Conservation (phyloP, 257 asterid genomes). For the Ilex asprella region DNA sequence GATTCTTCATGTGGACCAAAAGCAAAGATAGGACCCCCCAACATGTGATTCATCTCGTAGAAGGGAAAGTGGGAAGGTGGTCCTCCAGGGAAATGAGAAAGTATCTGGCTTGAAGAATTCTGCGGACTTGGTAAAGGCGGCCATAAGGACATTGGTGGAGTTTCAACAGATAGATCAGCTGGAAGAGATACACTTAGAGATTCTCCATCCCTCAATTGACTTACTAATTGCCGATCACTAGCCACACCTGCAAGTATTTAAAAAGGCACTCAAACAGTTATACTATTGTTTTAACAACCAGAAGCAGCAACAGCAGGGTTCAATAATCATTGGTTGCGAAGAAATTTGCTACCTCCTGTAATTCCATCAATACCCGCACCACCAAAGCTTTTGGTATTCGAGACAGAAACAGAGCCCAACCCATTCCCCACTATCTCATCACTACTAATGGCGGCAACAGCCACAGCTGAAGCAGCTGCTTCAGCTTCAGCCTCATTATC, state of each 20-base stretch:
- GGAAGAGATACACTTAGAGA: conserved; percentile 84
- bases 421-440: conserved; percentile 61
- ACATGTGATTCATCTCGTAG: conserved; percentile 82
- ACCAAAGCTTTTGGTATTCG: conserved; percentile 40
- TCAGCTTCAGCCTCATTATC: conserved; percentile 88
- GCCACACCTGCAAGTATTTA: conserved; percentile 31
- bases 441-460: conserved; percentile 83
- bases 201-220: conserved; percentile 68
- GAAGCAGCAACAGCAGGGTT: too few species aligned
- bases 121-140: conserved; percentile 82
- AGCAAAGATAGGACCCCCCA: conserved; percentile 83
- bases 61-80: conserved; percentile 85
- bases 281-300: too few species aligned
- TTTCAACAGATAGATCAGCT: conserved; percentile 92
- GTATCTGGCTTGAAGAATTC: conserved; percentile 63
- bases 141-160: conserved; percentile 87
- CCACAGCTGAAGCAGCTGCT: conserved; percentile 94
- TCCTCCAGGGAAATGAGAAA: conserved; percentile 80
- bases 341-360: conserved; percentile 31
- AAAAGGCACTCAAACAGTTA: background rate
- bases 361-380: conserved; percentile 38
- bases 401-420: conserved; percentile 36
- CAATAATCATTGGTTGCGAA: background rate
- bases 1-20: conserved; percentile 76
- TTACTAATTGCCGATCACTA: conserved; percentile 47